Evolutionary conservation across 2,329 filamentous ascomycete species (phyloP).

Genomic region (Beauveria asiatica): DNA sequence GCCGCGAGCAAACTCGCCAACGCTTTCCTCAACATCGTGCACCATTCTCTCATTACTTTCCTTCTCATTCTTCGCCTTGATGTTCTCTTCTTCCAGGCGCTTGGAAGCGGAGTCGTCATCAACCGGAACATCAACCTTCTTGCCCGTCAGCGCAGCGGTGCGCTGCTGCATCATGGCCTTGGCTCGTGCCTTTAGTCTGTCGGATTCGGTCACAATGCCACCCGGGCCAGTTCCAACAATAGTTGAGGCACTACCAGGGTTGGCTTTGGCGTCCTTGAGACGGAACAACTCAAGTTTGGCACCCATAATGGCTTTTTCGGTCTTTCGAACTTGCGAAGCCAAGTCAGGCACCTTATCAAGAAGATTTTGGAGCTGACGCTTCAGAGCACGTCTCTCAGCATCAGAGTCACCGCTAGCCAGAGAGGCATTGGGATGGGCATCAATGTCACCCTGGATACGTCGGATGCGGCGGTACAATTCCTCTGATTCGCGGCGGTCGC

Average conservation of each 20-base stretch:
- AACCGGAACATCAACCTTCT: conserved; percentile 58
- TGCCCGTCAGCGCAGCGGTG: conserved; percentile 83
- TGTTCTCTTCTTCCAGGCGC: conserved; percentile 80
- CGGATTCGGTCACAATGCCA: conserved; percentile 82
- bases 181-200: conserved; percentile 87
- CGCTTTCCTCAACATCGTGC: conserved; percentile 90
- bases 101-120: conserved; percentile 74
- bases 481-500: conserved; percentile 85
- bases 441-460: conserved; percentile 88
- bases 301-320: conserved; percentile 88
- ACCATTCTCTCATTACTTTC: conserved; percentile 97
- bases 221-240: conserved; percentile 92
- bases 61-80: conserved; percentile 71
- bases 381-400: conserved; percentile 76
- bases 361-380: conserved; percentile 79
- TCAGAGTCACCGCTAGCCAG: conserved; percentile 69
- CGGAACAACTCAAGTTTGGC: conserved; percentile 88
- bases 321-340: conserved; percentile 82
- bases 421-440: conserved; percentile 71
- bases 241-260: conserved; percentile 69
- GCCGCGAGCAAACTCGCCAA: conserved; percentile 75
- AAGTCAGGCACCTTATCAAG: conserved; percentile 87
- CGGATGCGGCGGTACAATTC: conserved; percentile 89
- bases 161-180: conserved; percentile 99
- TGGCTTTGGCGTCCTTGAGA: conserved; percentile 82